Evolutionary conservation across 2,329 filamentous ascomycete genomes (phyloP).

Genomic region (Hymenotorrendiella dingleyae): DNA sequence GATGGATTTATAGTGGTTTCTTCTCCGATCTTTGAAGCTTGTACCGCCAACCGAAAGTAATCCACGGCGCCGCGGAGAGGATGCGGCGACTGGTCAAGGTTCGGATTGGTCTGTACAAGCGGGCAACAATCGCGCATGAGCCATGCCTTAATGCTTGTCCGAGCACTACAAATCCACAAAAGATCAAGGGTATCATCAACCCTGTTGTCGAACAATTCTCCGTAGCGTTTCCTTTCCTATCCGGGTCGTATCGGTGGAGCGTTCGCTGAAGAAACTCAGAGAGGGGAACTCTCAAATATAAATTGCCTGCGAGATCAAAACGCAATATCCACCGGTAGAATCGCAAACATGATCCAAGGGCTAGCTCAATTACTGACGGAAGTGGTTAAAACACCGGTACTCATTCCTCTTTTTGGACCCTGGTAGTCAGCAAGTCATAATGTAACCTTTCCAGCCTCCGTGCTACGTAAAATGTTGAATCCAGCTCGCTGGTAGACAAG

Average conservation of each 20-base stretch:
- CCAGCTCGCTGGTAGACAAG: constrained; percentile 3
- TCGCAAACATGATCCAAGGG: too few species aligned
- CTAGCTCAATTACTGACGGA: too few species aligned
- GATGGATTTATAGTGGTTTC: constrained; percentile 2
- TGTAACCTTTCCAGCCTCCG: neutral
- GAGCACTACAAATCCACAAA: constrained; percentile 2
- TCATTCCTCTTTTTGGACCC: too few species aligned
- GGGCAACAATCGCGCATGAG: constrained; percentile 6
- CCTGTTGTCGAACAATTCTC: constrained; percentile 4
- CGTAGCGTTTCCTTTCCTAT: constrained; percentile 1
- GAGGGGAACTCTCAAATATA: too few species aligned
- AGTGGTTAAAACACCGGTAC: too few species aligned
- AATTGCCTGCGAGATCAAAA: too few species aligned
- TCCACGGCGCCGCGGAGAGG: too few species aligned
- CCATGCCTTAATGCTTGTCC: constrained; percentile 5
- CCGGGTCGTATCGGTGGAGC: too few species aligned
- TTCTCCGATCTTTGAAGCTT: constrained; percentile 6
- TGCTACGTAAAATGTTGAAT: neutral
- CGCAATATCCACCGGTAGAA: too few species aligned
- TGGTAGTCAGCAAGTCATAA: neutral
- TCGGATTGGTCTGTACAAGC: constrained; percentile 4
- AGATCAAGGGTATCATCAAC: neutral
- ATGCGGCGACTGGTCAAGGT: too few species aligned
- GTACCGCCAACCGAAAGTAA: constrained; percentile 3
- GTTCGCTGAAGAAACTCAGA: too few species aligned